phyloP scores from a whole-genome alignment of 371 early-diverging fungal genomes.

The Vavraia culicis region DNA sequence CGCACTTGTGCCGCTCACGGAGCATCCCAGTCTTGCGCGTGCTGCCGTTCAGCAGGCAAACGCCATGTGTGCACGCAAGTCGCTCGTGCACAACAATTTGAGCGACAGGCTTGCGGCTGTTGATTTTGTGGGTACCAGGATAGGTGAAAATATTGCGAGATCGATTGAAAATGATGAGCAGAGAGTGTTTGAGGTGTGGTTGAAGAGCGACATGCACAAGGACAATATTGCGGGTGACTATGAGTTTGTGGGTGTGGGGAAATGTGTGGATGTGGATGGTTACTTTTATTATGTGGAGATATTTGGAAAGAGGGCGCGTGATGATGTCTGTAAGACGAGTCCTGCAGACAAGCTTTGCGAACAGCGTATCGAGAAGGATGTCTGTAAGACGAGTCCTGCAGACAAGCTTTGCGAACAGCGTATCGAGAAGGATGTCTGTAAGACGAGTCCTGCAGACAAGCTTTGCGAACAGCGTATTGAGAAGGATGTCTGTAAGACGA shows the following conservation, averaged over 20 bases:
- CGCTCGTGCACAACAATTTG: constrained; percentile 22
- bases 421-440: no score
- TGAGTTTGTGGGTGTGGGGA: constrained; percentile 26
- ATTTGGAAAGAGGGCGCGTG: no score
- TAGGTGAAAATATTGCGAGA: constrained; percentile 41
- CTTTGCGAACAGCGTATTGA: constrained; percentile 1
- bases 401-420: no score
- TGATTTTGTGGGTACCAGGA: constrained; percentile 22
- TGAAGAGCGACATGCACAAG: constrained; percentile 21
- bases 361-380: no score
- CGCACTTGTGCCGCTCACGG: constrained; percentile 14
- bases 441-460: no score
- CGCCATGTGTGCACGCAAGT: constrained; percentile 27
- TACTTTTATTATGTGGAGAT: constrained; percentile 37
- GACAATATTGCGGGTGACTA: constrained; percentile 41
- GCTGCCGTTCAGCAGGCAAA: constrained; percentile 27
- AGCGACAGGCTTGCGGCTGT: neutral
- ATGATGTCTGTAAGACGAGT: no score
- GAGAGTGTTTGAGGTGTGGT: constrained; percentile 21
- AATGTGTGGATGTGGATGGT: constrained; percentile 29
- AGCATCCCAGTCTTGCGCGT: constrained; percentile 3
- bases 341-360: no score
- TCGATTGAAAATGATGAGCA: constrained; percentile 20
- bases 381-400: no score
- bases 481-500: neutral